A percentile compares a stretch with the other conserved stretches of the same genome.
Conservation (phyloP, 2,329 filamentous ascomycete genomes). For the Cytospora paraplurivora region DNA sequence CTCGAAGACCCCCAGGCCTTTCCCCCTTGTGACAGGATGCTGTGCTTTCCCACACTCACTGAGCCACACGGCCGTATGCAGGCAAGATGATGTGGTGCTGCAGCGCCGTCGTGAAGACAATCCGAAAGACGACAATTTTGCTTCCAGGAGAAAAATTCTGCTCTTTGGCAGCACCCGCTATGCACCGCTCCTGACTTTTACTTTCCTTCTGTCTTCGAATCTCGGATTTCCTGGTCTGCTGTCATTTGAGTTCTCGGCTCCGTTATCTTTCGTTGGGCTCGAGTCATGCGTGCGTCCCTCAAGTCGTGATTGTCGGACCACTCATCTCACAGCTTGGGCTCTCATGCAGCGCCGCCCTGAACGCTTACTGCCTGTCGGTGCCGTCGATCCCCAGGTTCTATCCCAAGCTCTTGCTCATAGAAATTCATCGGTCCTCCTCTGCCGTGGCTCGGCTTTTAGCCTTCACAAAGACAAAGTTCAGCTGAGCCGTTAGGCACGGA, state of each 20-base stretch:
- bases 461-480: neutral
- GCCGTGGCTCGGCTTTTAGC: neutral
- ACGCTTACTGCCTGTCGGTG: neutral
- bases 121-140: neutral
- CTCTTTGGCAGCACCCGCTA: neutral
- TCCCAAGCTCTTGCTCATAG: neutral
- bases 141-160: neutral
- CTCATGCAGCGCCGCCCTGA: neutral
- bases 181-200: neutral
- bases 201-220: neutral
- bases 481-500: neutral
- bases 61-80: neutral
- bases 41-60: neutral
- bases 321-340: neutral
- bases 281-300: neutral
- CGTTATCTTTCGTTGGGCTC: neutral
- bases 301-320: neutral
- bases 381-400: neutral
- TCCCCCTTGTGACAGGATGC: neutral
- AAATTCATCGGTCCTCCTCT: neutral
- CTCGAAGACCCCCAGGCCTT: constrained; percentile 1
- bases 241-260: neutral
- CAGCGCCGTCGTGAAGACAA: neutral
- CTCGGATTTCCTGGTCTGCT: neutral
- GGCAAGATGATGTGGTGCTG: neutral